These are phyloP conservation scores for Centrapalus pauciflorus DNA, from an alignment of 129 eudicot species.

Conservation along the genomic window DNA sequence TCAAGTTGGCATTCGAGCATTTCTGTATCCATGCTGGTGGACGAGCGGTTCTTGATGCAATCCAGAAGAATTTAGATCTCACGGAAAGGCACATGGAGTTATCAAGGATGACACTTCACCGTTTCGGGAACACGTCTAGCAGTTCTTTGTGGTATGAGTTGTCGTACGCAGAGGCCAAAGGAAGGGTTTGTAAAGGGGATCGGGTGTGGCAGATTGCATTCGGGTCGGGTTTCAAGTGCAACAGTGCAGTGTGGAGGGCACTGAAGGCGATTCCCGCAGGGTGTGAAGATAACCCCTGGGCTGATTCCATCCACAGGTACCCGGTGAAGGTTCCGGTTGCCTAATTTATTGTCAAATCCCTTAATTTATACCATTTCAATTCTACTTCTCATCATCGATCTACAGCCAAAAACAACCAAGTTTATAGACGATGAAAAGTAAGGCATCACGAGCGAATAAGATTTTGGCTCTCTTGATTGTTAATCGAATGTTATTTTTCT, in stretches of 20 bases:
- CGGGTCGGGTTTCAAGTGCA: conserved; percentile 94
- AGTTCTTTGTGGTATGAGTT: conserved; percentile 91
- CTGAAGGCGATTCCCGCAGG: conserved; percentile 44
- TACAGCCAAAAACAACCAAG: no score
- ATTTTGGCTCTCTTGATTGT: no score
- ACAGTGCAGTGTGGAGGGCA: conserved; percentile 89
- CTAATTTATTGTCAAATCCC: no score
- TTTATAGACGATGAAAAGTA: no score
- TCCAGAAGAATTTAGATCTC: conserved; percentile 64
- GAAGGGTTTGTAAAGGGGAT: conserved; percentile 62
- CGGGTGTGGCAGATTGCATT: conserved; percentile 95
- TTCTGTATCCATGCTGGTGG: conserved; percentile 94
- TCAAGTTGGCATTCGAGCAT: conserved; percentile 88
- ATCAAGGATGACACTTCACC: conserved; percentile 78
- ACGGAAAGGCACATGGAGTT: conserved; percentile 86
- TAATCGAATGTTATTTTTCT: no score
- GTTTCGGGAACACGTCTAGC: conserved; percentile 91
- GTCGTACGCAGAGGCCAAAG: conserved; percentile 82
- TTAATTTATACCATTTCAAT: no score
- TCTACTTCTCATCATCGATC: no score
- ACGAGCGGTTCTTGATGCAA: conserved; percentile 69
- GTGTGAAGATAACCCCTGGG: conserved; percentile 62
- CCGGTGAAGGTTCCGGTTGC: conserved; percentile 53
- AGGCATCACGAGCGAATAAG: no score
- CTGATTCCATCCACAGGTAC: conserved; percentile 48